Evolutionary conservation across 2,329 filamentous ascomycete genomes (phyloP).

Genomic region (Pestalotiopsis sp.): DNA sequence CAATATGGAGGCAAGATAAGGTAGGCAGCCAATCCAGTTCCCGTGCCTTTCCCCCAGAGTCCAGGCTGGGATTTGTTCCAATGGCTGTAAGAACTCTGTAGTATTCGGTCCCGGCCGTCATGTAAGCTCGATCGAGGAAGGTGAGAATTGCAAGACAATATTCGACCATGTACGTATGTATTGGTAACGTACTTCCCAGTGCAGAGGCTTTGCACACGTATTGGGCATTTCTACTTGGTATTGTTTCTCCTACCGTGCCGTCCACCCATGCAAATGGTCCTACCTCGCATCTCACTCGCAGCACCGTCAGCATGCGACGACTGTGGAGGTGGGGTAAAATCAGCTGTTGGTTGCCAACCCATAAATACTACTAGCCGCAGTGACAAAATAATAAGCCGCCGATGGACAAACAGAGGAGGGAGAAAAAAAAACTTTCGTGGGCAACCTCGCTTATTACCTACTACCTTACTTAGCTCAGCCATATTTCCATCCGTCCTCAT

Average conservation of each 20-base stretch:
- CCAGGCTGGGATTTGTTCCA: not conserved
- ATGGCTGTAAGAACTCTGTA: no score
- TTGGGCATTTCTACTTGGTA: no score
- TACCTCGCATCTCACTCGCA: not conserved
- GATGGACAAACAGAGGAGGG: not conserved
- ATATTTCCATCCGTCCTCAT: not conserved
- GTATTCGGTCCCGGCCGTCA: not conserved
- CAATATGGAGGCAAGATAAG: no score
- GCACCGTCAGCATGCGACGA: not conserved
- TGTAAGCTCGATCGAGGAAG: not conserved
- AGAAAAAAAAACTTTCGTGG: not conserved
- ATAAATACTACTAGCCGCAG: not conserved
- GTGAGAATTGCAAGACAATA: not conserved
- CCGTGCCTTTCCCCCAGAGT: not conserved
- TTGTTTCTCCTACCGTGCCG: no score
- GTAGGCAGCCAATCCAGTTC: not conserved
- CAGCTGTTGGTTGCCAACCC: not conserved
- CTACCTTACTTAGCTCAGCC: not conserved
- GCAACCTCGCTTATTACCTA: not conserved
- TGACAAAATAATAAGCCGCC: not conserved
- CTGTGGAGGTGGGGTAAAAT: not conserved
- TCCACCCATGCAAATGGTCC: no score
- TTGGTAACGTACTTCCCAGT: not conserved
- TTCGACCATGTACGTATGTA: not conserved
- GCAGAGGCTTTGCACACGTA: not conserved